Evolutionary conservation across 495 filamentous ascomycete genomes (phyloP).

Genomic region (Xylaria acuta): DNA sequence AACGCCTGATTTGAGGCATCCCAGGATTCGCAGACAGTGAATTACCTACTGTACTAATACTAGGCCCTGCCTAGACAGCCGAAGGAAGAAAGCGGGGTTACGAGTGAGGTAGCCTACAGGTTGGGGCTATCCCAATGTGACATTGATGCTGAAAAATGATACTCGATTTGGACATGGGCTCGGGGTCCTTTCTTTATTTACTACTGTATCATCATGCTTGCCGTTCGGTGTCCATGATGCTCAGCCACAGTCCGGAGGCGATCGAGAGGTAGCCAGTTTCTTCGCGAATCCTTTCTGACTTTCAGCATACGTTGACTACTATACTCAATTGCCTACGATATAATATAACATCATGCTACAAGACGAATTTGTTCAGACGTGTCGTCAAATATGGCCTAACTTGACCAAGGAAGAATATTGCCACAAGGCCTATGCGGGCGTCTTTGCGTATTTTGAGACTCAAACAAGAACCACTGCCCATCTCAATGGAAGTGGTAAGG

Average conservation of each 20-base stretch:
- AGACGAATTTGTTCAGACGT: background rate
- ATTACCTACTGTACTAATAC: background rate
- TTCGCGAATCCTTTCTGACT: background rate
- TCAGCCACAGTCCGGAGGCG: background rate
- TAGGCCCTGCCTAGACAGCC: background rate
- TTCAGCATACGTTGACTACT: background rate
- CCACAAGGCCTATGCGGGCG: background rate
- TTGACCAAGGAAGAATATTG: constrained; percentile 8
- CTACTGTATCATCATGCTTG: background rate
- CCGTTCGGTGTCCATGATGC: background rate
- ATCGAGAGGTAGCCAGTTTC: background rate
- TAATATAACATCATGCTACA: background rate
- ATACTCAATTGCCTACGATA: background rate
- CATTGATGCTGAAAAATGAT: background rate
- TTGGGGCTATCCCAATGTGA: background rate
- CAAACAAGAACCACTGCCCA: background rate
- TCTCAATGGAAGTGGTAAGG: background rate
- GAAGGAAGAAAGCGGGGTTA: constrained; percentile 1
- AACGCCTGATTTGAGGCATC: background rate
- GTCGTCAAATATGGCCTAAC: constrained; percentile 11
- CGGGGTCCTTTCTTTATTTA: background rate
- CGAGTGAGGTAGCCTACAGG: background rate
- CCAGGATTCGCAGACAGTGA: background rate
- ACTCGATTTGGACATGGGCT: background rate
- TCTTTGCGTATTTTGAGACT: background rate